Evolutionary conservation across 2,329 filamentous ascomycete species (phyloP), one percentile per base, ranked within the genome.

Genomic region (Ascochyta viciae-villosae): DNA sequence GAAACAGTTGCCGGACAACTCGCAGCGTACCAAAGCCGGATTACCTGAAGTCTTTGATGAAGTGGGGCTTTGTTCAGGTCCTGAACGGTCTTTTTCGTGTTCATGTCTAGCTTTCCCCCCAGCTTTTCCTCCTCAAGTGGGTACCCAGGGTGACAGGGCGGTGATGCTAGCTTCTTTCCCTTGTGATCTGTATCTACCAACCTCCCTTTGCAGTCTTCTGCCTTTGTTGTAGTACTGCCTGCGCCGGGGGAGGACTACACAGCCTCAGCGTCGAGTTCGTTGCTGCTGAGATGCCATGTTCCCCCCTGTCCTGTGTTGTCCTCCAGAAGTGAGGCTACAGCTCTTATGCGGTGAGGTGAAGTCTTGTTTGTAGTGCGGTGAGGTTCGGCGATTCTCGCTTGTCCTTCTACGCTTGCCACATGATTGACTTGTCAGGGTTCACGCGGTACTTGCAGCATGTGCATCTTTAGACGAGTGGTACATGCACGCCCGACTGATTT

Each of bases 41-140:
- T 45, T 40, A 29, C 22, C 13, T 16, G 19, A 50, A 50, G 23
- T 46, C 37, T 55, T 55, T 50, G 35, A 45, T 42, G 42, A 51
- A 24, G 53, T 40, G 42, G 42, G 42, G 48, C 53, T 47, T 39
- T 31, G 12, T 22, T 22, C 41, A 43, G 16, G 53, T 24, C 47
- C 47, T 44, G 27, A 29, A 49, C 51, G 39, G 31, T 38, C 45
- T 54, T 55, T 55, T 55, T 55, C 53, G 53, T 37, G 35, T 46
- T 47, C 35, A 41, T 37, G 37, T 56, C 42, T 43, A 48, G 47
- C 47, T 56, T 56, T 56, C 51, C 53, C 53, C 53, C 53, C 53
- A 51, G 53, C 47, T 56, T 56, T 56, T 56, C 42, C 48, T 48
- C 48, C 42, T 50, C 53, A 51, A 56, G 53, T 56, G 53, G 53